These are phyloP conservation scores for Cutaneotrichosporon cyanovorans DNA, from an alignment of 1,284 basidiomycete genomes.

Conservation along the genomic window DNA sequence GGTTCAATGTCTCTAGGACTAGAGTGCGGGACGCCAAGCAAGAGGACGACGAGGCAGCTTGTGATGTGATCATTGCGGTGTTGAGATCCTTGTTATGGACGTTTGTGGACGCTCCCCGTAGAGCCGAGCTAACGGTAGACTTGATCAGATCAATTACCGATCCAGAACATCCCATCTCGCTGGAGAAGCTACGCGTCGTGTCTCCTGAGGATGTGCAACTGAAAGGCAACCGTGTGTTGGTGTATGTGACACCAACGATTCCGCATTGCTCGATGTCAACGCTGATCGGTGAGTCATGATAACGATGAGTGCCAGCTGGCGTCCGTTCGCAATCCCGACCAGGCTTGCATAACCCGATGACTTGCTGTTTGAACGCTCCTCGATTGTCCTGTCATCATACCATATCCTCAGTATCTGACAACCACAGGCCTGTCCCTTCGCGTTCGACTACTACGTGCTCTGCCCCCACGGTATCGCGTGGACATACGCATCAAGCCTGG, in stretches of 20 bases:
- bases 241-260: conserved; percentile 94
- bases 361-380: too few species aligned
- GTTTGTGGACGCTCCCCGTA: too few species aligned
- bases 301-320: background rate
- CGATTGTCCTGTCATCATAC: too few species aligned
- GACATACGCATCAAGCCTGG: conserved; percentile 90
- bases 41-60: too few species aligned
- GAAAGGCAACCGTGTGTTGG: conserved; percentile 61
- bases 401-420: background rate
- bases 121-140: conserved; percentile 53
- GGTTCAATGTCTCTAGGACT: too few species aligned
- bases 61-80: too few species aligned
- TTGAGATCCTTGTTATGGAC: too few species aligned
- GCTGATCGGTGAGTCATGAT: conserved; percentile 65
- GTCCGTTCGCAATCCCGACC: background rate
- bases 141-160: conserved; percentile 89
- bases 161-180: conserved; percentile 89
- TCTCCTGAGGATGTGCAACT: conserved; percentile 79
- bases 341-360: too few species aligned
- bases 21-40: too few species aligned
- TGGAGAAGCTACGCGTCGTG: conserved; percentile 94
- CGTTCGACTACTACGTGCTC: conserved; percentile 78
- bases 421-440: conserved; percentile 76
- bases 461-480: conserved; percentile 89
- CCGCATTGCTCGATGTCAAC: conserved; percentile 98